These are phyloP conservation scores for Huiozyma naganishii DNA, from an alignment of 805 yeast genomes.

Conservation along the genomic window DNA sequence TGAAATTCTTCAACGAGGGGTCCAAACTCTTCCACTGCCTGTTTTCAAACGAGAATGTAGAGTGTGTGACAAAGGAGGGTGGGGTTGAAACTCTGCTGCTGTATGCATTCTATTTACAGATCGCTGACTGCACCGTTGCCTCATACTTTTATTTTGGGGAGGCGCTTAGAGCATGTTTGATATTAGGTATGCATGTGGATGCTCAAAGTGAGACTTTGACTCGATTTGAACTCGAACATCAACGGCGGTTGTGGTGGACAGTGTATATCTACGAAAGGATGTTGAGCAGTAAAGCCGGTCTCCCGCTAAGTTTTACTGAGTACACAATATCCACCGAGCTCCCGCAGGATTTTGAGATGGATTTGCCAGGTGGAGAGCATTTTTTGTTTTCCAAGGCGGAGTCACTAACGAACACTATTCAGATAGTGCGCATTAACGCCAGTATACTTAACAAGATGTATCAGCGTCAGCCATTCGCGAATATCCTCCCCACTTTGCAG, in stretches of 20 bases:
- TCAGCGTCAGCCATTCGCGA: slow-evolving; percentile 66
- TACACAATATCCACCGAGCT: slow-evolving; percentile 70
- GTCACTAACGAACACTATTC: slow-evolving; percentile 64
- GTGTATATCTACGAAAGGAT: slow-evolving; percentile 74
- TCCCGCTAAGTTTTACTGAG: slow-evolving; percentile 70
- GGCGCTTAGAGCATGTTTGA: slow-evolving; percentile 60
- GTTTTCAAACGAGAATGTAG: slow-evolving; percentile 71
- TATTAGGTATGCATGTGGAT: slow-evolving; percentile 75
- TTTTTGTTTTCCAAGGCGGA: slow-evolving; percentile 74
- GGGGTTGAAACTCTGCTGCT: slow-evolving; percentile 66
- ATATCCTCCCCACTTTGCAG: slow-evolving; percentile 63
- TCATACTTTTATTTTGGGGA: slow-evolving; percentile 73
- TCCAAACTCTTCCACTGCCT: slow-evolving; percentile 69
- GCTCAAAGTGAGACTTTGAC: slow-evolving; percentile 59
- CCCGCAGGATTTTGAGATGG: slow-evolving; percentile 62
- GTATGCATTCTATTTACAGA: slow-evolving; percentile 72
- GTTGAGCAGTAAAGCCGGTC: slow-evolving; percentile 73
- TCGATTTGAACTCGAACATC: slow-evolving; percentile 65
- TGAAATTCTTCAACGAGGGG: slow-evolving; percentile 68
- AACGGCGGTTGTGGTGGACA: slow-evolving; percentile 82
- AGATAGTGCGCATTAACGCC: slow-evolving; percentile 70
- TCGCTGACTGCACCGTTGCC: slow-evolving; percentile 75
- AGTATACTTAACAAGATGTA: slow-evolving; percentile 57
- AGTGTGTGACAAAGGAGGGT: slow-evolving; percentile 66
- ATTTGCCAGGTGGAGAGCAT: slow-evolving; percentile 40